A percentile compares a stretch with the other conserved stretches of the same genome.
Evolutionary conservation across 2,329 filamentous ascomycete genomes (phyloP).

Genomic region (Tolypocladium inflatum): DNA sequence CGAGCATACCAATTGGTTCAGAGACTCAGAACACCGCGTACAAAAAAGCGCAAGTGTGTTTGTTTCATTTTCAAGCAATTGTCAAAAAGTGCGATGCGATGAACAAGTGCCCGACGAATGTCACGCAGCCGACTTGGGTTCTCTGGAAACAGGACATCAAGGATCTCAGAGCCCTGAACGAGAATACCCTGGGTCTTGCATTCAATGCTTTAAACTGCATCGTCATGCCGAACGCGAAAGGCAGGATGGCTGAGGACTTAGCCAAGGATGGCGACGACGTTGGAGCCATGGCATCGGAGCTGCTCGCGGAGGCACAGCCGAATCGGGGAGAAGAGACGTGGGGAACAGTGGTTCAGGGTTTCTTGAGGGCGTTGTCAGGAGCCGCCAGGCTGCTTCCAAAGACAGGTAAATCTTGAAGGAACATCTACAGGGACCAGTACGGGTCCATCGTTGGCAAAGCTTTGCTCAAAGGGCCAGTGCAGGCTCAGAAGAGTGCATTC

Average conservation of each 20-base stretch:
- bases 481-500: neutral
- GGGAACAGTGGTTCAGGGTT: conserved; percentile 18
- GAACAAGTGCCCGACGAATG: conserved; percentile 7
- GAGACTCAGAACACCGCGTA: neutral
- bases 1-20: neutral
- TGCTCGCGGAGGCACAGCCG: conserved; percentile 17
- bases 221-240: conserved; percentile 14
- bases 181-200: conserved; percentile 12
- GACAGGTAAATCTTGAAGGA: conserved; percentile 1
- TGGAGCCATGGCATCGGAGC: conserved; percentile 22
- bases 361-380: conserved; percentile 15
- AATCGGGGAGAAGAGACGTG: conserved; percentile 16
- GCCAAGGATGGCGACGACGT: conserved; percentile 13
- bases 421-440: neutral
- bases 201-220: conserved; percentile 13
- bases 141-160: conserved; percentile 23
- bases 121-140: conserved; percentile 16
- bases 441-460: neutral
- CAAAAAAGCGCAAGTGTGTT: neutral
- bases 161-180: conserved; percentile 18
- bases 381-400: conserved; percentile 12
- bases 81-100: conserved; percentile 13
- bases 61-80: conserved; percentile 10
- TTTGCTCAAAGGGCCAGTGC: neutral
- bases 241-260: neutral